These are phyloP conservation scores for Pichia manshurica DNA, from an alignment of 805 yeast species.

Conservation along the genomic window DNA sequence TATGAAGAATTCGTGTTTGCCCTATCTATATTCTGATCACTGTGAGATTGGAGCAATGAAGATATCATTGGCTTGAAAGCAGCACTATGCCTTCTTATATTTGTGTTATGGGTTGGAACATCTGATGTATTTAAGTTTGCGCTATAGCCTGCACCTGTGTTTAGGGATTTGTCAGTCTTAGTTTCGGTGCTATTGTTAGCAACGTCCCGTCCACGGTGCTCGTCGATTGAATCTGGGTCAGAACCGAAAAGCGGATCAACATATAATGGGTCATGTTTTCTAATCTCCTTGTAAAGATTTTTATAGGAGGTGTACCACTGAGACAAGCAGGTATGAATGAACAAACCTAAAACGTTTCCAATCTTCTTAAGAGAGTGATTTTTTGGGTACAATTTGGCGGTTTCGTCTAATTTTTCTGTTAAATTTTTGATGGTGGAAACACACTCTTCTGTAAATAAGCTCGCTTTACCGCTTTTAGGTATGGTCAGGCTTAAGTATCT, in stretches of 20 bases:
- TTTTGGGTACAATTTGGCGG: conserved; percentile 33
- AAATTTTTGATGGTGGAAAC: conserved; percentile 24
- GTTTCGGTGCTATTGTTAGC: no score
- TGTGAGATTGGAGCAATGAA: background rate
- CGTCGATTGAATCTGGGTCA: background rate
- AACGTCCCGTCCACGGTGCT: no score
- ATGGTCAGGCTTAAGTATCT: conserved; percentile 51
- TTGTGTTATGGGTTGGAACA: no score
- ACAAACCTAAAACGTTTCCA: conserved; percentile 50
- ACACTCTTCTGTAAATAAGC: conserved; percentile 43
- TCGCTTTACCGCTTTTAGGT: conserved; percentile 40
- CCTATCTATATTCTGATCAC: background rate
- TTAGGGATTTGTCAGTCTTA: no score
- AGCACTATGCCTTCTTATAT: background rate
- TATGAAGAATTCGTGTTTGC: background rate
- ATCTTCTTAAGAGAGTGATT: conserved; percentile 50
- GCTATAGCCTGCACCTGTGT: no score
- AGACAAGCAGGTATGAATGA: conserved; percentile 55
- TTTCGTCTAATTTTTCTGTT: conserved; percentile 24
- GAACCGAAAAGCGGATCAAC: background rate
- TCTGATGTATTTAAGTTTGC: no score
- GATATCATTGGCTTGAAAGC: background rate
- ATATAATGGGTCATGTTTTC: background rate
- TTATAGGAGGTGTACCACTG: conserved; percentile 36
- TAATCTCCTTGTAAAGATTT: conserved; percentile 12